phyloP scores from a whole-genome alignment of 2,329 filamentous ascomycete genomes.

The Coccinonectria pachysandricola region DNA sequence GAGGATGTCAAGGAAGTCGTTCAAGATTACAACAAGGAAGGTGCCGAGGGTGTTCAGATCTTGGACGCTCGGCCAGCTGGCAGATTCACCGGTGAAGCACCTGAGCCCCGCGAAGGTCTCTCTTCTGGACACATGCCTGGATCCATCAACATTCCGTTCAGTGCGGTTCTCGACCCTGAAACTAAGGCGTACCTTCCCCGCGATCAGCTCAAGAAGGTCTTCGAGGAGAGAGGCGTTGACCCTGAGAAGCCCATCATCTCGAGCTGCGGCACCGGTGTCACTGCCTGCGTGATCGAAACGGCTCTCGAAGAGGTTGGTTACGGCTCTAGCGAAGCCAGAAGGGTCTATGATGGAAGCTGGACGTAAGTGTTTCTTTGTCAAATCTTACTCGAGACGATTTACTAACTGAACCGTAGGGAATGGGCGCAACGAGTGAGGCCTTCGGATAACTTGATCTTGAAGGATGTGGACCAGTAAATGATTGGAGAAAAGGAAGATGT shows the following conservation, averaged over 20 bases:
- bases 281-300: conserved; percentile 81
- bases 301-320: conserved; percentile 72
- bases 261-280: conserved; percentile 89
- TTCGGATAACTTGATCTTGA: conserved; percentile 52
- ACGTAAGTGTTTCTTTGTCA: conserved; percentile 54
- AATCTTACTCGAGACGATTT: conserved; percentile 3
- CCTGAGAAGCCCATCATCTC: conserved; percentile 71
- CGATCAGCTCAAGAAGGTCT: conserved; percentile 63
- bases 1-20: conserved; percentile 74
- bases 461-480: conserved; percentile 29
- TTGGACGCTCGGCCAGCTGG: conserved; percentile 75
- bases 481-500: conserved; percentile 4
- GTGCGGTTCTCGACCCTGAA: conserved; percentile 66
- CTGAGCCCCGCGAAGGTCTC: conserved; percentile 77
- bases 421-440: conserved; percentile 57
- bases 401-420: conserved; percentile 36
- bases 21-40: conserved; percentile 69
- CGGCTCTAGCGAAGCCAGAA: conserved; percentile 54
- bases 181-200: conserved; percentile 71
- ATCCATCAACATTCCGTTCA: conserved; percentile 73
- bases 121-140: conserved; percentile 88
- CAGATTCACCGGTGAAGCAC: conserved; percentile 71
- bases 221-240: conserved; percentile 71
- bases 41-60: conserved; percentile 73
- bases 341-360: conserved; percentile 94